Conservation (phyloP, 768 basidiomycete genomes). For the Trichaptum fuscoviolaceum region DNA sequence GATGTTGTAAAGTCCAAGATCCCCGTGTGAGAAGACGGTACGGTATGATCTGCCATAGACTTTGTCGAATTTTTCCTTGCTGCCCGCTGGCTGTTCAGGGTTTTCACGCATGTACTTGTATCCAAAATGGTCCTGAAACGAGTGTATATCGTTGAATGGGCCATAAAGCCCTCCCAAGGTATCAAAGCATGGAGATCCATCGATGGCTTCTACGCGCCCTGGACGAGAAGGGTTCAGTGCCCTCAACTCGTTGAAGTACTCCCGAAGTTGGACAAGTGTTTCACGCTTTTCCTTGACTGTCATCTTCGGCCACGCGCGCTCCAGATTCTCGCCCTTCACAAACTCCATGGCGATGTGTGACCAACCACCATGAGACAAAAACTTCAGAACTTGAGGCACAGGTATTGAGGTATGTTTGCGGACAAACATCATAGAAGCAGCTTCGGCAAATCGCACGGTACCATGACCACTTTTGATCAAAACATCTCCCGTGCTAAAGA, state of each 20-base stretch:
- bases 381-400: slow-evolving; percentile 17
- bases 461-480: background rate
- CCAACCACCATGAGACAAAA: slow-evolving; percentile 4
- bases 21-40: slow-evolving; percentile 20
- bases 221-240: slow-evolving; percentile 14
- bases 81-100: background rate
- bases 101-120: background rate
- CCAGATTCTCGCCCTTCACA: slow-evolving; percentile 13
- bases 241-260: slow-evolving; percentile 12
- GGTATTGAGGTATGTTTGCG: slow-evolving; percentile 20
- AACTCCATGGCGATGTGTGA: slow-evolving; percentile 17
- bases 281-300: background rate
- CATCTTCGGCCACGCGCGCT: slow-evolving; percentile 5
- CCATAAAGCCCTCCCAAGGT: too few relatives aligned
- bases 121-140: background rate
- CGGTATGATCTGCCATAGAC: background rate
- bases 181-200: background rate
- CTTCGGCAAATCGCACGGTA: slow-evolving; percentile 12
- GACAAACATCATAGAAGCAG: slow-evolving; percentile 19
- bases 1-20: slow-evolving; percentile 21
- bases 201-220: slow-evolving; percentile 7
- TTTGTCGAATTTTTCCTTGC: background rate
- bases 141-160: too few relatives aligned
- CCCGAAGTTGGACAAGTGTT: slow-evolving; percentile 4
- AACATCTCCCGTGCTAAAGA: background rate